phyloP scores from a whole-genome alignment of 106 monocot species.

The Platanthera zijinensis region DNA sequence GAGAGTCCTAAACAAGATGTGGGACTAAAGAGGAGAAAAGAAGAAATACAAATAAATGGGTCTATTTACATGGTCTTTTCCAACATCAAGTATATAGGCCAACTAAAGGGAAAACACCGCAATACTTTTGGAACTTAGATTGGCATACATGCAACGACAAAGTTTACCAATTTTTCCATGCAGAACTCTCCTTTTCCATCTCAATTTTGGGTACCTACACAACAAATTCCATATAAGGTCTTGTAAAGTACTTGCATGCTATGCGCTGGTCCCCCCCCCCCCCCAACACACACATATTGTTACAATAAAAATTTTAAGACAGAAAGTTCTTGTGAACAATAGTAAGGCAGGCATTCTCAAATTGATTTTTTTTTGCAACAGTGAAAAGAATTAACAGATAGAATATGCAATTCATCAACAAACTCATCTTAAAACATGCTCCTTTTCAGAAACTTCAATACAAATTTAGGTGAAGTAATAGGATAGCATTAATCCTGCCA shows the following conservation, averaged over 20 bases:
- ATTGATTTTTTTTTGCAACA: not conserved
- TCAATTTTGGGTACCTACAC: not conserved
- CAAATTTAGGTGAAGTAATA: not conserved
- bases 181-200: not conserved
- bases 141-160: not conserved
- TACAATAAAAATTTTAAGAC: not conserved
- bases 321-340: not conserved
- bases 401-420: not conserved
- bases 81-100: not conserved
- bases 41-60: no score
- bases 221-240: not conserved
- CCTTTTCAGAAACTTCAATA: not conserved
- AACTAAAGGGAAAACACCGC: not conserved
- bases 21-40: no score
- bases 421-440: not conserved
- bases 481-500: not conserved
- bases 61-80: no score
- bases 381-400: not conserved
- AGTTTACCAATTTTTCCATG: not conserved
- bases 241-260: not conserved
- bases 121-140: not conserved
- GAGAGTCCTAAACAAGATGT: no score
- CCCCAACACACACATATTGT: not conserved
- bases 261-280: no score
- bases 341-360: not conserved